Evolutionary conservation across 2,329 filamentous ascomycete genomes (phyloP), one percentile per base, ranked within the genome.

Genomic region (Cladophialophora psammophila): DNA sequence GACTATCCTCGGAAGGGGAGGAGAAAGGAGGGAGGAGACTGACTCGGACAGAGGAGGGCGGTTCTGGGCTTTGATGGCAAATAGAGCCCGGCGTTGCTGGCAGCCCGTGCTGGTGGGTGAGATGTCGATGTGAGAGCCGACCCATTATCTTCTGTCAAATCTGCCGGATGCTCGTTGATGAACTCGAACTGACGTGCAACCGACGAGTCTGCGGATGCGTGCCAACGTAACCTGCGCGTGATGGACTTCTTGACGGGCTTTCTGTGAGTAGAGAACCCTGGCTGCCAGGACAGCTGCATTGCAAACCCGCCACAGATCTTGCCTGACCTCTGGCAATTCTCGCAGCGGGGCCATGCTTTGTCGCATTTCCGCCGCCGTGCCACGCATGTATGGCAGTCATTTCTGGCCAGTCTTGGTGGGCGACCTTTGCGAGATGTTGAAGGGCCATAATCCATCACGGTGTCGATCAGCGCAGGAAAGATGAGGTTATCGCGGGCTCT

Each of bases 261-360:
- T 32, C 15, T 50, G 3, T 13, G 26, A 13, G n/a, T 34, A 35
- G 40, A 38, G 35, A 53, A 53, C 7, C 56, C 56, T 40, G 56
- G 56, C 56, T 59, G 56, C 59, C 59, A 61, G 42, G 59, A 61
- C 13, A 61, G 59, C 18, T 61, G 59, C 26, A 61, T 35, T 7
- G 59, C 42, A 36, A 61, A 61, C n/a, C 59, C 59, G 9, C 45
- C 59, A 32, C 59, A 61, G 42, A 35, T 36, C 13, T 52, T 53
- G 42, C 42, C 42, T 18, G 45, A 34, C 42, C 74, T 8, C 70
- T 71, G 5, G 80, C 70, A 2, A 66, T 65, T 20, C 59, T 63
- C 32, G 80, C 79, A 52, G 81, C 78, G 0, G 71, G 69, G 3
- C 77, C 76, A 3, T 76, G 72, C 20, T 79, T 75, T 9, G 71